phyloP scores from a whole-genome alignment of 2,329 filamentous ascomycete genomes.

The Hymenoscyphus linearis region DNA sequence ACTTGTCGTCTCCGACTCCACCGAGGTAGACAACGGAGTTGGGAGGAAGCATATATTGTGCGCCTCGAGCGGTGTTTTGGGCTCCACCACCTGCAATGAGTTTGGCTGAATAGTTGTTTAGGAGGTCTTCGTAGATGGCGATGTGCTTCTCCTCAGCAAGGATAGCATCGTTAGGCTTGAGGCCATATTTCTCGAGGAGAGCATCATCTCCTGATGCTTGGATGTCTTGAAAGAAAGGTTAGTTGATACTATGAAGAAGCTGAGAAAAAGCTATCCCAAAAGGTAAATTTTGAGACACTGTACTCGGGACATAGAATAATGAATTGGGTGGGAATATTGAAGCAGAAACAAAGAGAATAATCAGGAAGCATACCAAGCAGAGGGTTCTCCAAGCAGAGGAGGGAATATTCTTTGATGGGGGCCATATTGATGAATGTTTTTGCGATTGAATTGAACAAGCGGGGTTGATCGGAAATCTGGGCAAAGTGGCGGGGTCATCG shows the following conservation, averaged over 20 bases:
- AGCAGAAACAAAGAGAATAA: neutral
- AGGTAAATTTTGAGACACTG: neutral
- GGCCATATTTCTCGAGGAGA: slow-evolving; percentile 83
- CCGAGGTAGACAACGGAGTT: slow-evolving; percentile 92
- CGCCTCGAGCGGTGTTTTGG: slow-evolving; percentile 94
- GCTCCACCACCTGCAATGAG: slow-evolving; percentile 93
- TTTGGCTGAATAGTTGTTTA: slow-evolving; percentile 88
- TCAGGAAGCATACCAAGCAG: slow-evolving; percentile 64
- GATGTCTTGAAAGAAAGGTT: slow-evolving; percentile 58
- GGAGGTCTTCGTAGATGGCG: slow-evolving; percentile 85
- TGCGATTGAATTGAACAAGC: slow-evolving; percentile 1
- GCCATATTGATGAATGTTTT: slow-evolving; percentile 52
- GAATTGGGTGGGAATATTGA: neutral
- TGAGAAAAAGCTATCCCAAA: neutral
- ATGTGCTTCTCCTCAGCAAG: slow-evolving; percentile 90
- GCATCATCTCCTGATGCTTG: slow-evolving; percentile 78
- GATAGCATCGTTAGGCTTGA: slow-evolving; percentile 97
- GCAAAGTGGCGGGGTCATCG: slow-evolving; percentile 2
- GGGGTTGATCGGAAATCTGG: neutral
- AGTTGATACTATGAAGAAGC: neutral
- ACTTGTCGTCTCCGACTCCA: slow-evolving; percentile 93
- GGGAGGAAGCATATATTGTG: slow-evolving; percentile 87
- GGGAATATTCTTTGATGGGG: slow-evolving; percentile 71
- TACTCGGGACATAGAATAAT: neutral
- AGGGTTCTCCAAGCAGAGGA: slow-evolving; percentile 95